Conservation (phyloP, 2,329 filamentous ascomycete species). For the Tolypocladium ophioglossoides region DNA sequence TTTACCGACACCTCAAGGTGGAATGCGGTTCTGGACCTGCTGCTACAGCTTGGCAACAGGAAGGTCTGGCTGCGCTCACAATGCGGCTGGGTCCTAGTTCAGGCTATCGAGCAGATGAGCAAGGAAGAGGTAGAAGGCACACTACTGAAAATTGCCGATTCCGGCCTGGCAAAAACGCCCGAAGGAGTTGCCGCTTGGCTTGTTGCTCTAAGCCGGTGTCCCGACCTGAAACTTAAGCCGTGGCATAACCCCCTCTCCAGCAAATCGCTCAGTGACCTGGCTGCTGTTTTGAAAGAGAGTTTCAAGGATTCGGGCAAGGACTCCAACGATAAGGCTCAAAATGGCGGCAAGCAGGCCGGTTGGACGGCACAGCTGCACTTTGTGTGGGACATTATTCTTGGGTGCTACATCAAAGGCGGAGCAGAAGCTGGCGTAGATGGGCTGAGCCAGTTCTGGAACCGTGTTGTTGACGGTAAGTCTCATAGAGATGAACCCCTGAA, state of each 20-base stretch:
- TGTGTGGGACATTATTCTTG: conserved; percentile 75
- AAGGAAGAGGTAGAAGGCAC: conserved; percentile 49
- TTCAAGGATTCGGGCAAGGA: conserved; percentile 42
- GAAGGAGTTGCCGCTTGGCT: conserved; percentile 90
- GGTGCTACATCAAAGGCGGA: conserved; percentile 32
- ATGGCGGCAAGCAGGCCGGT: conserved; percentile 52
- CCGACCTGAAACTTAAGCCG: conserved; percentile 52
- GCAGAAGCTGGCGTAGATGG: conserved; percentile 25
- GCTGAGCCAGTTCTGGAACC: conserved; percentile 75
- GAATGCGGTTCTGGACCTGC: conserved; percentile 57
- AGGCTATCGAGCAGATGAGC: conserved; percentile 55
- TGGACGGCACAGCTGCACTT: conserved; percentile 78
- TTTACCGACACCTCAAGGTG: conserved; percentile 51
- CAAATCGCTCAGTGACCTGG: conserved; percentile 57
- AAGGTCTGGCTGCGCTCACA: conserved; percentile 86
- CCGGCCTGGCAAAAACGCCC: conserved; percentile 65
- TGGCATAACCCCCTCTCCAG: conserved; percentile 70
- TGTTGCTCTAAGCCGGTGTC: conserved; percentile 52
- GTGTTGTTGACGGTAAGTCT: conserved; percentile 69
- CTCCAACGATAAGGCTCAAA: conserved; percentile 25
- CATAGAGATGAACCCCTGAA: neutral
- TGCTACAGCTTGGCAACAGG: conserved; percentile 65
- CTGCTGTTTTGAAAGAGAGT: conserved; percentile 70
- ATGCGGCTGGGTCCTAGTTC: conserved; percentile 72
- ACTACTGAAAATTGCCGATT: conserved; percentile 49